Conservation (phyloP, 805 yeast species). For the Wickerhamomyces sydowiorum region DNA sequence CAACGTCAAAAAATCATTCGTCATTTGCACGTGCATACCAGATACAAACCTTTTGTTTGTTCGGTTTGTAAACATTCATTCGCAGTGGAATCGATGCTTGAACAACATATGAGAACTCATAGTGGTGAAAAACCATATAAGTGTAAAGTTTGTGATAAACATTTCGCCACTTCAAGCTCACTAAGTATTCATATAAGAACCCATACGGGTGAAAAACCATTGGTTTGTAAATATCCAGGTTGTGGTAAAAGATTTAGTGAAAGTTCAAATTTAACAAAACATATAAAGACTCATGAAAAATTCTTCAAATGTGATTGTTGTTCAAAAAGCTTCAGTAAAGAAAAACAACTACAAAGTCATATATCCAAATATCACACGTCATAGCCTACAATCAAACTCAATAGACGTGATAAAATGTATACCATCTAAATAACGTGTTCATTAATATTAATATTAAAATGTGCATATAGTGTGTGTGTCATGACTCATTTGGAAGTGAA, state of each 20-base stretch:
- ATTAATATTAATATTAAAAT: too few relatives aligned
- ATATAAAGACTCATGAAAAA: constrained; percentile 70
- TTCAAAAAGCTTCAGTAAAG: constrained; percentile 43
- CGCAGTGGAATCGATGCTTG: constrained; percentile 71
- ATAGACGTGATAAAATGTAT: too few relatives aligned
- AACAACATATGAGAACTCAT: constrained; percentile 79
- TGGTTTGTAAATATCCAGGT: constrained; percentile 70
- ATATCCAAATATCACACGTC: constrained; percentile 14
- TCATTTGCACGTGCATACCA: constrained; percentile 86
- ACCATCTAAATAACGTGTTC: not conserved
- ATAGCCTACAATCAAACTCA: too few relatives aligned
- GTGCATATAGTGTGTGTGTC: too few relatives aligned
- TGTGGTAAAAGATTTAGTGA: constrained; percentile 87
- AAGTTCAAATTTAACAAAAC: constrained; percentile 83
- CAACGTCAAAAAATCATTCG: constrained; percentile 85
- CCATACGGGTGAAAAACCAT: constrained; percentile 89
- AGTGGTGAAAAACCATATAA: constrained; percentile 84
- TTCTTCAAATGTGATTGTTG: constrained; percentile 46
- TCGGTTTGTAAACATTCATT: constrained; percentile 60
- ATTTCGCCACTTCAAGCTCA: constrained; percentile 78
- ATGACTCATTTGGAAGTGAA: too few relatives aligned
- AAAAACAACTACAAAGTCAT: constrained; percentile 38
- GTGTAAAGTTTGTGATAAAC: constrained; percentile 69
- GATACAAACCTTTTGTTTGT: constrained; percentile 76
- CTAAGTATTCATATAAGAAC: constrained; percentile 77